Base-by-base conservation (phyloP, 2,329 filamentous ascomycete genomes). In the Phialocephala sp. region DNA sequence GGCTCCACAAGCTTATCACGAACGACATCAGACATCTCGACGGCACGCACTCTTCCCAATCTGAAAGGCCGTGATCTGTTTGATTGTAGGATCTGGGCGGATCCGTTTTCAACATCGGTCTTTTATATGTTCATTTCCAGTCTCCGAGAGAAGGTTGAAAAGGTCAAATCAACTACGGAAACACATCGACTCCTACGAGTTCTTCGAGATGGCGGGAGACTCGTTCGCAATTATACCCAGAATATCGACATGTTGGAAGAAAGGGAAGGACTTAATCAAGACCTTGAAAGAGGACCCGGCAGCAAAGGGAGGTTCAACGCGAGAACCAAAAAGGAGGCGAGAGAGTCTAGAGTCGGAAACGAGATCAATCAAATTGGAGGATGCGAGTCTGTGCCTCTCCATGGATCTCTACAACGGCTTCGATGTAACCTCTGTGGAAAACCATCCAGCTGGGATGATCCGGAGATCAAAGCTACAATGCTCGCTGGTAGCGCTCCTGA, bases 161-260 rank as follows among this genome's bases (percentile, higher is more conserved):
- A 85, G n/a, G 87, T 90, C 11, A 76, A 74, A 36, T 78, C 84
- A 60, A 89, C 89, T 0, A 91, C 89, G 1, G 80, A 81, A 20
- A 89, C 87, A 1, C 89, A 92, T 77, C 85, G 84, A 63, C 91
- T 92, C 74, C 89, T 92, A 70, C 84, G 85, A 52, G 85, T 87
- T 39, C 80, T 92, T 5, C 83, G 88, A 54, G 88, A 91, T 73
- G 83, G 85, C 4, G 87, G 89, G 3, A 89, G 90, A 68, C 80
- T 92, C 5, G 87, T 91, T 37, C 81, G 89, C 45, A 91, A 89
- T 72, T 92, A 92, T 72, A 92, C 89, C 0, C 89, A 92, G 71
- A 92, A 92, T 69, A 92, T 92, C 69, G 89, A 92, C 70, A 87
- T 88, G 67, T 85, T 92, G 8, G 90, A 92, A 74, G 87, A 89